phyloP scores from a whole-genome alignment of 202 grass and related monocot species.

The Eragrostis tef region DNA sequence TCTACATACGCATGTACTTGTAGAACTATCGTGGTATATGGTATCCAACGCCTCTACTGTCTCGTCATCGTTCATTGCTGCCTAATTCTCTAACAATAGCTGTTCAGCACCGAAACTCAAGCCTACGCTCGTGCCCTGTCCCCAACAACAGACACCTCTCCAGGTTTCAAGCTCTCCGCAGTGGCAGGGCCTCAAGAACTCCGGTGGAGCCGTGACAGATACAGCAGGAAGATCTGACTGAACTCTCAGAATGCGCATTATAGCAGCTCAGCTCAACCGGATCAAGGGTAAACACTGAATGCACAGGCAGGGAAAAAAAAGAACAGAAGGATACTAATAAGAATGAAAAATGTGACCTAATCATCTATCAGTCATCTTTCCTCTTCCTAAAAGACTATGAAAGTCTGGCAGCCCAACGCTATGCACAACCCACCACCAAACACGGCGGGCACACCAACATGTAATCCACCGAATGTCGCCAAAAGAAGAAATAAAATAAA shows the following conservation, averaged over 20 bases:
- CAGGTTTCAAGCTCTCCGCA: neutral
- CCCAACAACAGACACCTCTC: neutral
- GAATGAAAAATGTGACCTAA: too few relatives aligned
- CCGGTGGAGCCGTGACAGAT: neutral
- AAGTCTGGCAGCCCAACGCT: constrained; percentile 29
- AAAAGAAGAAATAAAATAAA: neutral
- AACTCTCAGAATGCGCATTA: neutral
- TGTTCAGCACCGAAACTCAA: neutral
- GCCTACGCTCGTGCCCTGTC: neutral
- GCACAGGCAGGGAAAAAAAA: neutral
- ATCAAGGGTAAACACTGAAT: neutral
- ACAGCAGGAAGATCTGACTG: neutral
- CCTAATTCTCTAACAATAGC: neutral
- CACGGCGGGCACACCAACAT: neutral
- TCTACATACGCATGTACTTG: neutral
- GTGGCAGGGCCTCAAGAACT: neutral
- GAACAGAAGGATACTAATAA: neutral
- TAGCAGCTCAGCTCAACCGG: neutral
- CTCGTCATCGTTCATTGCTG: neutral
- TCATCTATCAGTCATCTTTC: constrained; percentile 29
- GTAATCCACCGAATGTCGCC: constrained; percentile 32
- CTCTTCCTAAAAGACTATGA: constrained; percentile 2
- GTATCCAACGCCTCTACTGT: neutral
- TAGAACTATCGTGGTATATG: neutral
- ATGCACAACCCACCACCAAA: constrained; percentile 42